Conservation (phyloP, 2,329 filamentous ascomycete genomes). For the Penicillium sp. region DNA sequence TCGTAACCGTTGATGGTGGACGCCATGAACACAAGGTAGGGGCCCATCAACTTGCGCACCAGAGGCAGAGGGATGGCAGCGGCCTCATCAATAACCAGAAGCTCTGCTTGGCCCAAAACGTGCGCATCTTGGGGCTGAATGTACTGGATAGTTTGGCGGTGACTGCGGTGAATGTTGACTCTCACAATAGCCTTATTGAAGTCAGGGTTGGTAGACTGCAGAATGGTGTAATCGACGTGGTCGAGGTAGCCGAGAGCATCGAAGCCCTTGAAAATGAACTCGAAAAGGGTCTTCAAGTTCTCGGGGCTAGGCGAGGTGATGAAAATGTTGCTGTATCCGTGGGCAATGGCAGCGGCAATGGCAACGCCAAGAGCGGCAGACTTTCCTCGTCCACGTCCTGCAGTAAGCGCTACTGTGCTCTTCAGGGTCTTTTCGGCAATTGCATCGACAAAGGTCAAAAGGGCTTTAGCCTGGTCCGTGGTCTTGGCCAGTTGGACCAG, state of each 20-base stretch:
- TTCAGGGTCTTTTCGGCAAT: conserved; percentile 94
- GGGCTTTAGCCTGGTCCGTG: conserved; percentile 91
- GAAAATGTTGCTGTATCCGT: conserved; percentile 99
- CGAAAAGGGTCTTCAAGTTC: conserved; percentile 97
- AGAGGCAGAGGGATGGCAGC: conserved; percentile 93
- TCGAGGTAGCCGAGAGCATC: conserved; percentile 92
- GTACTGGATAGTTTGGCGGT: conserved; percentile 97
- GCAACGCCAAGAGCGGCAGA: conserved; percentile 94
- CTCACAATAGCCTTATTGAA: conserved; percentile 99
- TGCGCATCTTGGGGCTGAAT: conserved; percentile 96
- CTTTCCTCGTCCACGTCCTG: conserved; percentile 92
- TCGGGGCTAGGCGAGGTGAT: conserved; percentile 97
- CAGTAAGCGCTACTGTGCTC: conserved; percentile 91
- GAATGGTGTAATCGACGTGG: conserved; percentile 95
- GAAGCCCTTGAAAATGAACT: conserved; percentile 98
- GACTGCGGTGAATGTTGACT: conserved; percentile 92
- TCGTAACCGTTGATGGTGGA: conserved; percentile 99
- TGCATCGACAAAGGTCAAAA: conserved; percentile 95
- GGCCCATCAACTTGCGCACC: conserved; percentile 91
- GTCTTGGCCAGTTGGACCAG: conserved; percentile 85
- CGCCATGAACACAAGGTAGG: conserved; percentile 98
- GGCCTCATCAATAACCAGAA: conserved; percentile 96
- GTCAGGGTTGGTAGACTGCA: conserved; percentile 96
- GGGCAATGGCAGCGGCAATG: conserved; percentile 88
- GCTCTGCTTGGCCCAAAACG: conserved; percentile 89